These are phyloP conservation scores for Monosporascus sp. DNA, from an alignment of 2,329 filamentous ascomycete species.

Conservation along the genomic window DNA sequence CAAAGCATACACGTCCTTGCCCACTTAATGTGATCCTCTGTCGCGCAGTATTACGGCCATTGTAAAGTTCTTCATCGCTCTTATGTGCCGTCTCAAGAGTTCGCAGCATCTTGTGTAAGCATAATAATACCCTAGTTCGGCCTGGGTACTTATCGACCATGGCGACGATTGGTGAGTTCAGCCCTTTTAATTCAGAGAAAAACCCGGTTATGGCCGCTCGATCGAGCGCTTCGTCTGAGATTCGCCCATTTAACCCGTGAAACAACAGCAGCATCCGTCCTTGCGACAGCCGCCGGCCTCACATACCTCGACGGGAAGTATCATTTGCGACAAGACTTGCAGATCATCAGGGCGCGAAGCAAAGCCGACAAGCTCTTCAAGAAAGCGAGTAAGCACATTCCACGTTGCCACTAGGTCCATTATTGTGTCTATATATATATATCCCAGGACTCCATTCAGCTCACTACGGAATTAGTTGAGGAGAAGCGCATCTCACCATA, in stretches of 20 bases:
- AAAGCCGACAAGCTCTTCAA: slow-evolving; percentile 39
- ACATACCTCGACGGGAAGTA: slow-evolving; percentile 68
- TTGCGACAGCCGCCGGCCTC: slow-evolving; percentile 31
- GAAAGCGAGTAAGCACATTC: slow-evolving; percentile 39
- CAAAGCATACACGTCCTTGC: too few relatives aligned
- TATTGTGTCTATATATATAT: too few relatives aligned
- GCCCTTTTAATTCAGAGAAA: too few relatives aligned
- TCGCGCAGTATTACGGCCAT: too few relatives aligned
- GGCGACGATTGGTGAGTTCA: background rate
- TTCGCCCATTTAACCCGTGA: background rate
- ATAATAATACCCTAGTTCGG: too few relatives aligned
- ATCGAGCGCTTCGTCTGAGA: too few relatives aligned
- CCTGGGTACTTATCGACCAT: background rate
- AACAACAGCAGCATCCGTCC: slow-evolving; percentile 23
- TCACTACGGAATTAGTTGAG: slow-evolving; percentile 31
- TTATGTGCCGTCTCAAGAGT: too few relatives aligned
- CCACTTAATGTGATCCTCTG: too few relatives aligned
- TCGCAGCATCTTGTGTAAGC: too few relatives aligned
- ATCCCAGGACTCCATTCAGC: background rate
- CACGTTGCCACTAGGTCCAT: too few relatives aligned
- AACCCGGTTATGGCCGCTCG: too few relatives aligned
- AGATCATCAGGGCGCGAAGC: slow-evolving; percentile 37
- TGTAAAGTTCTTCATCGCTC: too few relatives aligned
- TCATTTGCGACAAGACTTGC: slow-evolving; percentile 59
- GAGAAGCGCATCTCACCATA: slow-evolving; percentile 55